Conservation (phyloP, 192 early-diverging fungal species). For the Mortierella alpina region DNA sequence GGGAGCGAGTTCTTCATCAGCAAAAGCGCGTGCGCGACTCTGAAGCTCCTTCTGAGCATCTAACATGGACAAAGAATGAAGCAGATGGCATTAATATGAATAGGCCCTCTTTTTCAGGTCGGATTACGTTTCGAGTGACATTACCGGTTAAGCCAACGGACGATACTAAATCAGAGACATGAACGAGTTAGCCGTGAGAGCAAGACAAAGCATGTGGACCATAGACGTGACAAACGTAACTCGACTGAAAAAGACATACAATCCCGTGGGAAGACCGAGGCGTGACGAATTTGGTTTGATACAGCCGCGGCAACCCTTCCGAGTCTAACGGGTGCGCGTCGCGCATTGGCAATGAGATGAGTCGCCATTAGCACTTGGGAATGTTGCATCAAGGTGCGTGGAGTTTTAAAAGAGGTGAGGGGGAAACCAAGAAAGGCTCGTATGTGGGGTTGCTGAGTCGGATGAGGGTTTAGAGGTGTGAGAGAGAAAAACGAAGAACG, state of each 20-base stretch:
- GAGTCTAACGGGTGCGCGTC: conserved; percentile 24
- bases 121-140: too few species aligned
- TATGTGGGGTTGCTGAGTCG: too few species aligned
- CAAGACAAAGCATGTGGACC: background rate
- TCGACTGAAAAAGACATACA: conserved; percentile 33
- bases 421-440: too few species aligned
- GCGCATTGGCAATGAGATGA: conserved; percentile 9
- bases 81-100: too few species aligned
- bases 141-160: conserved; percentile 44
- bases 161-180: conserved; percentile 1
- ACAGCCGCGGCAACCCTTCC: conserved; percentile 3
- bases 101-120: too few species aligned
- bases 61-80: conserved; percentile 2
- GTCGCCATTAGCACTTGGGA: background rate
- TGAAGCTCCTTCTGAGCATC: conserved; percentile 63
- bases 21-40: conserved; percentile 59
- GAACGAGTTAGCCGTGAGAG: background rate
- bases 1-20: conserved; percentile 65
- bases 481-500: too few species aligned
- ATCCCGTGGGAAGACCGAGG: conserved; percentile 20
- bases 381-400: too few species aligned
- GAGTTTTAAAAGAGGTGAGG: too few species aligned
- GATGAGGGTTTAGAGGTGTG: too few species aligned
- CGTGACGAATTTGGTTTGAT: conserved; percentile 30
- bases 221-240: too few species aligned